These are phyloP conservation scores for Afroboletus lepidellus DNA, from an alignment of 1,284 basidiomycete species.

Conservation along the genomic window DNA sequence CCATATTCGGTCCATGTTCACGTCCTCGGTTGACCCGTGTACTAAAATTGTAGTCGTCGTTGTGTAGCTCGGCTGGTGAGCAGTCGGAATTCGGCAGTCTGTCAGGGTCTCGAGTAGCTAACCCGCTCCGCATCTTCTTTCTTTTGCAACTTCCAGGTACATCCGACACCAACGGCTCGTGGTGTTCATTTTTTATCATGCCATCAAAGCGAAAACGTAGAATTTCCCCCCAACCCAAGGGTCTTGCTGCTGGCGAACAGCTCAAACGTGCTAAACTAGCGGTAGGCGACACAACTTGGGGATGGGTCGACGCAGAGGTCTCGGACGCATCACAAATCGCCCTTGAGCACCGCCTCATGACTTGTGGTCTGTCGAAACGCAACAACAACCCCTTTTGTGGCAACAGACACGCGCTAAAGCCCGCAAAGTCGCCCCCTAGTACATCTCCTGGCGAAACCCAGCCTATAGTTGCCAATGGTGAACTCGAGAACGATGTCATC, in stretches of 20 bases:
- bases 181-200: slow-evolving; percentile 37
- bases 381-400: slow-evolving; percentile 50
- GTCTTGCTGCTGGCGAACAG: slow-evolving; percentile 56
- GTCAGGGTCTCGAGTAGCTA: slow-evolving; percentile 17
- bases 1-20: slow-evolving; percentile 23
- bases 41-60: background rate
- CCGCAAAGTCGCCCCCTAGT: slow-evolving; percentile 9
- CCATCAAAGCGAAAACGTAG: slow-evolving; percentile 62
- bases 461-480: slow-evolving; percentile 32
- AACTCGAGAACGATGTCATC: slow-evolving; percentile 60
- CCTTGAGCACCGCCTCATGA: slow-evolving; percentile 57
- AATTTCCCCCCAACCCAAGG: slow-evolving; percentile 46
- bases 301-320: slow-evolving; percentile 74
- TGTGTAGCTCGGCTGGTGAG: slow-evolving; percentile 5
- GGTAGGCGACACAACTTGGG: slow-evolving; percentile 57
- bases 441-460: slow-evolving; percentile 3
- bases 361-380: slow-evolving; percentile 62
- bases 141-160: slow-evolving; percentile 9
- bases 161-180: slow-evolving; percentile 1
- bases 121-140: slow-evolving; percentile 19
- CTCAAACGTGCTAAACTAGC: slow-evolving; percentile 57
- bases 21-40: no score
- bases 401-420: slow-evolving; percentile 48
- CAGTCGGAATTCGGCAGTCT: slow-evolving; percentile 27
- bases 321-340: slow-evolving; percentile 56